phyloP scores from a whole-genome alignment of 345 rosid genomes.

The Passiflora organensis region DNA sequence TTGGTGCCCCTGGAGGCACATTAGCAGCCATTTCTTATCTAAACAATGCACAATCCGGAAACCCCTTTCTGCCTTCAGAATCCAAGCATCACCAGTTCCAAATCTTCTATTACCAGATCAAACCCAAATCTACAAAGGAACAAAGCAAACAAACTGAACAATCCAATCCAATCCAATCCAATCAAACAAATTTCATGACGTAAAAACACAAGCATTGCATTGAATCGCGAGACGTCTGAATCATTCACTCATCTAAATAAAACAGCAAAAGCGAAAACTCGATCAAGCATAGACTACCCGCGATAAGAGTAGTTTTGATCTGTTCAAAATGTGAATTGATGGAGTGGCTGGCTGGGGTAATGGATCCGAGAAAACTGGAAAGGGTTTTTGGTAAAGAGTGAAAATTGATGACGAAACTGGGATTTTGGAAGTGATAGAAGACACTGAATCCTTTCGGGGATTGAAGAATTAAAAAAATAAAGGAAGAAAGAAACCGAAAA shows the following conservation, averaged over 20 bases:
- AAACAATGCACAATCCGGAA: constrained; percentile 13
- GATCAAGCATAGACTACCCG: too few relatives aligned
- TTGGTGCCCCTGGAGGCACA: constrained; percentile 88
- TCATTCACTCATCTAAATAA: not conserved
- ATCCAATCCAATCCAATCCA: not conserved
- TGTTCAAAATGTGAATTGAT: not conserved
- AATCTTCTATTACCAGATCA: constrained; percentile 8
- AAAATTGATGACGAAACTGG: not conserved
- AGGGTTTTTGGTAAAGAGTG: constrained; percentile 14
- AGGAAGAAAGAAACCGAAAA: not conserved
- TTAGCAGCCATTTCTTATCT: constrained; percentile 54
- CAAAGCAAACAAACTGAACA: constrained; percentile 3
- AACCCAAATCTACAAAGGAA: constrained; percentile 7
- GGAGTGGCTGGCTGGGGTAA: not conserved
- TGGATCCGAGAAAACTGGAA: constrained; percentile 19
- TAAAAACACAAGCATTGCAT: not conserved
- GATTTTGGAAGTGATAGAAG: constrained; percentile 9
- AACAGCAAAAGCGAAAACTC: not conserved
- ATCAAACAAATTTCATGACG: too few relatives aligned
- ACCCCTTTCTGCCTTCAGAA: not conserved
- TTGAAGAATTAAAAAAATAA: not conserved
- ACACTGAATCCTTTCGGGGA: not conserved
- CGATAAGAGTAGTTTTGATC: constrained; percentile 3
- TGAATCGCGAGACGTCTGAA: constrained; percentile 2
- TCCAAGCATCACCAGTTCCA: not conserved